Evolutionary conservation across 176 grass and related monocot species (phyloP).

Genomic region (Dactylis glomerata): DNA sequence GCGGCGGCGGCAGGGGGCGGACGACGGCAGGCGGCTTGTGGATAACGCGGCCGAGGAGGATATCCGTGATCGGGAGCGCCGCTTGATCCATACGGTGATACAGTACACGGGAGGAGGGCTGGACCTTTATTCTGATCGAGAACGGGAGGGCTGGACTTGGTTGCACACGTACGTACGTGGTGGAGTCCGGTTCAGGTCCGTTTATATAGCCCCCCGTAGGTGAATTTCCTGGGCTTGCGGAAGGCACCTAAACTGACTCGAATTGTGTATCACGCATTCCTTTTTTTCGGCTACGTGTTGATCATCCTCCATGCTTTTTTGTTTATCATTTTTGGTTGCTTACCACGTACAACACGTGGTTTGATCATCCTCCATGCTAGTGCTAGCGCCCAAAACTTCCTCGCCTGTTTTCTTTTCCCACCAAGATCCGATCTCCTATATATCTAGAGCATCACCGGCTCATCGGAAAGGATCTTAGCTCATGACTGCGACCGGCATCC

Average conservation of each 20-base stretch:
- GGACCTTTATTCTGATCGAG: no score
- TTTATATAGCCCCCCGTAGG: neutral
- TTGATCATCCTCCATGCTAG: no score
- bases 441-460: no score
- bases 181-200: neutral
- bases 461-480: no score
- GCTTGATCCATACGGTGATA: conserved; percentile 1
- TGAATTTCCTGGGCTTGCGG: neutral
- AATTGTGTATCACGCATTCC: neutral
- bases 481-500: no score
- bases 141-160: neutral
- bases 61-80: neutral
- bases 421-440: no score
- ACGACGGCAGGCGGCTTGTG: neutral
- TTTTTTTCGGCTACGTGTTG: neutral
- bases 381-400: no score
- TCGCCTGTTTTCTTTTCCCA: no score
- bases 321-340: no score
- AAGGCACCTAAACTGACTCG: neutral
- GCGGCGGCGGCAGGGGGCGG: neutral
- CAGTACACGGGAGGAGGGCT: no score
- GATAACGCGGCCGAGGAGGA: neutral
- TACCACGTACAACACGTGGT: no score
- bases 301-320: no score
- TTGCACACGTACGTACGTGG: neutral